These are phyloP conservation scores for Pichia rugopelliculosa DNA, from an alignment of 805 yeast genomes.

Conservation along the genomic window DNA sequence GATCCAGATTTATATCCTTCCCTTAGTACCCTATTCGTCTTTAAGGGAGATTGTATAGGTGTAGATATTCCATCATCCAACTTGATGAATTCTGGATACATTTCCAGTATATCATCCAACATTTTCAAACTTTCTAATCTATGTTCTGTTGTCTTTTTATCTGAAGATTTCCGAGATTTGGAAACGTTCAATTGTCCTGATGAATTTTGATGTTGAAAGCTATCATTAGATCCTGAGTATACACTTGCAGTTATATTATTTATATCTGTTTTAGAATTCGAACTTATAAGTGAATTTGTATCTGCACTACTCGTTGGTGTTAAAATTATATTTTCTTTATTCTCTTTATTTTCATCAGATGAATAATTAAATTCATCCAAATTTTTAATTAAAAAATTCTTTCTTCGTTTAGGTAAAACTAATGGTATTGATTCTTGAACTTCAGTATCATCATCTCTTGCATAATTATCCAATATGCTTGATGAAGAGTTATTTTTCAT, in stretches of 20 bases:
- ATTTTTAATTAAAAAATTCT: slow-evolving; percentile 28
- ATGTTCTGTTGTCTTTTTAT: slow-evolving; percentile 2
- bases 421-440: slow-evolving; percentile 8
- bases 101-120: slow-evolving; percentile 27
- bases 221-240: slow-evolving; percentile 2
- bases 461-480: slow-evolving; percentile 4
- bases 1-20: background rate
- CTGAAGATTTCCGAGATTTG: background rate
- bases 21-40: background rate
- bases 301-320: slow-evolving; percentile 10
- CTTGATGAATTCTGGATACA: slow-evolving; percentile 10
- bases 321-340: slow-evolving; percentile 1
- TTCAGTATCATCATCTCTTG: slow-evolving; percentile 28
- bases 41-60: background rate
- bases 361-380: slow-evolving; percentile 25
- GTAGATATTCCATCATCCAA: background rate
- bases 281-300: slow-evolving; percentile 25
- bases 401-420: slow-evolving; percentile 22
- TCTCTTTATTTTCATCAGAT: background rate
- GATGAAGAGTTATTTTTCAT: background rate
- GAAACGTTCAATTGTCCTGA: background rate
- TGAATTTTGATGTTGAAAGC: background rate
- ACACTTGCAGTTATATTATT: slow-evolving; percentile 3
- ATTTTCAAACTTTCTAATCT: slow-evolving; percentile 25
- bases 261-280: background rate